Evolutionary conservation across 768 basidiomycete species (phyloP).

Genomic region (Paxillus rubicundulus): DNA sequence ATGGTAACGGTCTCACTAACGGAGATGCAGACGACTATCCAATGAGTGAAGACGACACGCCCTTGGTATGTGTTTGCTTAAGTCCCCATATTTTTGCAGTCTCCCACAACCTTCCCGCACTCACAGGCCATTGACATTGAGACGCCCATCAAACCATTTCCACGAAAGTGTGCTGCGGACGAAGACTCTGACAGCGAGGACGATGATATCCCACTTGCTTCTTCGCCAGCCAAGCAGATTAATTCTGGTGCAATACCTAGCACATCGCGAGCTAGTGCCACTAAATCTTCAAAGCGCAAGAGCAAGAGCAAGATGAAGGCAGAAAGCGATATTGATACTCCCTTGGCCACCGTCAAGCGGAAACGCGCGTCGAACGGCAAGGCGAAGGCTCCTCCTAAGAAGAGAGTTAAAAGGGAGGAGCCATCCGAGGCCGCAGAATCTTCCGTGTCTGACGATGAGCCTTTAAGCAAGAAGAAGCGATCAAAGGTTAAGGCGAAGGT

Average conservation of each 20-base stretch:
- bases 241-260: constrained; percentile 40
- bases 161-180: constrained; percentile 54
- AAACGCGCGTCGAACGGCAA: constrained; percentile 46
- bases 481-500: constrained; percentile 34
- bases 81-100: constrained; percentile 1
- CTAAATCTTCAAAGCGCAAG: constrained; percentile 38
- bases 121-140: constrained; percentile 56
- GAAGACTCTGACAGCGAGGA: constrained; percentile 62
- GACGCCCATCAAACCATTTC: constrained; percentile 29
- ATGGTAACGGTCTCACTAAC: constrained; percentile 41
- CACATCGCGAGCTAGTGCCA: constrained; percentile 35
- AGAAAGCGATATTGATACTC: constrained; percentile 42
- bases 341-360: constrained; percentile 43
- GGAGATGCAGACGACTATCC: constrained; percentile 41
- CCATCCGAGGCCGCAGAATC: constrained; percentile 14
- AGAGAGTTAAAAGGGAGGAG: constrained; percentile 62
- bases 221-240: constrained; percentile 60
- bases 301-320: constrained; percentile 36
- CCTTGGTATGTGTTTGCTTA: constrained; percentile 51
- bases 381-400: constrained; percentile 55
- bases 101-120: constrained; percentile 35
- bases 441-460: constrained; percentile 38
- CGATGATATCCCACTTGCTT: constrained; percentile 62
- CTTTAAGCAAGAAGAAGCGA: constrained; percentile 22
- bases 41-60: constrained; percentile 72